These are phyloP conservation scores for Solanum aculeatissimum DNA, from an alignment of 305 asterid species.

Conservation along the genomic window DNA sequence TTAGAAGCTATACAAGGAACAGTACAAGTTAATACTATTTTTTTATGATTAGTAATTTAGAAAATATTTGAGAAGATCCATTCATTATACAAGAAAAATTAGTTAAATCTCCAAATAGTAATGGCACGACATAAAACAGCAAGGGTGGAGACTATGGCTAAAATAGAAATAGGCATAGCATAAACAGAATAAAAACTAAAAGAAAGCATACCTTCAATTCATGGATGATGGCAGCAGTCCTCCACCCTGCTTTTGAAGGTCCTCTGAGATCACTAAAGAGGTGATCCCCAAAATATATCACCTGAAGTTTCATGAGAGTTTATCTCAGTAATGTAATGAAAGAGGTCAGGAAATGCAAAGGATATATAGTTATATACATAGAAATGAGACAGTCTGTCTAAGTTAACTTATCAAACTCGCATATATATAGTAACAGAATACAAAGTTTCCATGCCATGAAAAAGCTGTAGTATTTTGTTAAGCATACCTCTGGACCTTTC, in stretches of 20 bases:
- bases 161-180: background rate
- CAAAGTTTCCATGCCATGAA: background rate
- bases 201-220: slow-evolving; percentile 68
- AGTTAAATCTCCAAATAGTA: background rate
- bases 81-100: background rate
- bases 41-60: background rate
- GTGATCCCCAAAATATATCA: slow-evolving; percentile 98
- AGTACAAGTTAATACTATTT: background rate
- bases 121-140: background rate
- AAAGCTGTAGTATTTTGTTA: background rate
- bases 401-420: background rate
- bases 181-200: slow-evolving; percentile 2
- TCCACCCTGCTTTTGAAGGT: slow-evolving; percentile 99
- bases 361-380: background rate
- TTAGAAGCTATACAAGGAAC: background rate
- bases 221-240: slow-evolving; percentile 91
- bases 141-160: background rate
- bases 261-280: slow-evolving; percentile 95
- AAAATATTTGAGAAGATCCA: background rate
- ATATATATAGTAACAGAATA: background rate
- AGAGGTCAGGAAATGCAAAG: background rate
- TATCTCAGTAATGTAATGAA: background rate
- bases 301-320: slow-evolving; percentile 28
- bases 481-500: slow-evolving; percentile 91
- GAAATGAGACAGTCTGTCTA: background rate